phyloP scores from a whole-genome alignment of 2,329 filamentous ascomycete species.

The Pseudogymnoascus sp. region DNA sequence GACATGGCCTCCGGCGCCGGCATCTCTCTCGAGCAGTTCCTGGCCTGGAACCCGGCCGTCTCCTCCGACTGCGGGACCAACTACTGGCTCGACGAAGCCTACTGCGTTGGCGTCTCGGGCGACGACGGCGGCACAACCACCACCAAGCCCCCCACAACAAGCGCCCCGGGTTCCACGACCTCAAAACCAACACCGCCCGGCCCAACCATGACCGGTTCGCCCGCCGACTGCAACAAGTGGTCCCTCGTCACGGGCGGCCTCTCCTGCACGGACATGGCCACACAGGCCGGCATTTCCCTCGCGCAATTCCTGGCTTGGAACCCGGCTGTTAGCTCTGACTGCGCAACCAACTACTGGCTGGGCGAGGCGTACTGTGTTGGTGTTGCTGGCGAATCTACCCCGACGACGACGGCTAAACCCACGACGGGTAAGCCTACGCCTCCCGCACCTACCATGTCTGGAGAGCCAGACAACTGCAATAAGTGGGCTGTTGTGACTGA shows the following conservation, averaged over 20 bases:
- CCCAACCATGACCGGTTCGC: conserved; percentile 16
- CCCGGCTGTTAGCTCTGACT: conserved; percentile 22
- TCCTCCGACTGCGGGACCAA: conserved; percentile 17
- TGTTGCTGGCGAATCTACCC: conserved; percentile 8
- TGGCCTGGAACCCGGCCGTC: conserved; percentile 27
- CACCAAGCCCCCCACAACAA: neutral
- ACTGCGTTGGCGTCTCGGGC: neutral
- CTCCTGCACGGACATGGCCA: conserved; percentile 10
- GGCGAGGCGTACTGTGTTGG: conserved; percentile 9
- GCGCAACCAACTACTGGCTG: neutral
- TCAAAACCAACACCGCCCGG: conserved; percentile 14
- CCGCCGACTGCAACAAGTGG: conserved; percentile 16
- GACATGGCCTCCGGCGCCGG: neutral
- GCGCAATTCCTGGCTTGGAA: conserved; percentile 25
- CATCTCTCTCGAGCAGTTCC: conserved; percentile 17
- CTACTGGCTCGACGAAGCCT: conserved; percentile 6
- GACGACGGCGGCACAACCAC: neutral
- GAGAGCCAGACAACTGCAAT: neutral
- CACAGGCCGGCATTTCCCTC: conserved; percentile 10
- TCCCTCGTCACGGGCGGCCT: conserved; percentile 11
- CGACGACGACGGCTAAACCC: neutral
- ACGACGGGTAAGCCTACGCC: neutral
- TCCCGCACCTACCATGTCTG: neutral
- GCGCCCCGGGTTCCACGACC: neutral
- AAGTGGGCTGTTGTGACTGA: neutral